Conservation (phyloP, 2,329 filamentous ascomycete genomes). For the Hypoxylon sp. region DNA sequence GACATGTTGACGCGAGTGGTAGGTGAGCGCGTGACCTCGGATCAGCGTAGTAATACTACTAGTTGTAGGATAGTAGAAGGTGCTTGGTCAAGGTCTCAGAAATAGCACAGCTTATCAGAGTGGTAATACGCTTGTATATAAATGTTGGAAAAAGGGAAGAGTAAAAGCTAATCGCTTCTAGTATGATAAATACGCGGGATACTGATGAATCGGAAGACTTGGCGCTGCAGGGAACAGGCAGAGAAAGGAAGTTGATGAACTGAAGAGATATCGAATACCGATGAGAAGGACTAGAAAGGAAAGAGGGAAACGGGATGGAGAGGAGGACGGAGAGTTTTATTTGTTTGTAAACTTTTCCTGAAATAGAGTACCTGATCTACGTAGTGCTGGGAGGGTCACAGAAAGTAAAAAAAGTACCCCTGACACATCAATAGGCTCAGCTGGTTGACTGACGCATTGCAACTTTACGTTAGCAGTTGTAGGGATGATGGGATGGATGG, state of each 20-base stretch:
- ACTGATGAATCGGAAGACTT: slow-evolving; percentile 22
- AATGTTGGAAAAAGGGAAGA: slow-evolving; percentile 11
- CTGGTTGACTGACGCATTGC: slow-evolving; percentile 22
- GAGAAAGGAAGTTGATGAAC: slow-evolving; percentile 21
- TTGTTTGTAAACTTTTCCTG: slow-evolving; percentile 32
- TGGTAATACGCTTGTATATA: slow-evolving; percentile 23
- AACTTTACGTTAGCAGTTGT: slow-evolving; percentile 5
- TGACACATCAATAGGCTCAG: slow-evolving; percentile 25
- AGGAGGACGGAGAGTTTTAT: slow-evolving; percentile 37
- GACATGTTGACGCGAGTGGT: slow-evolving; percentile 60
- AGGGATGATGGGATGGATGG: slow-evolving; percentile 18
- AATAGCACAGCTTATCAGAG: not conserved
- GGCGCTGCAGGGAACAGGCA: slow-evolving; percentile 15
- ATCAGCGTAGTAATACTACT: not conserved
- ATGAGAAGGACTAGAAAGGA: slow-evolving; percentile 25
- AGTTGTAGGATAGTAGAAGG: not conserved
- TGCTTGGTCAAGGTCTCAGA: not conserved
- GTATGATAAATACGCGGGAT: slow-evolving; percentile 18
- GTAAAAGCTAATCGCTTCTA: slow-evolving; percentile 5
- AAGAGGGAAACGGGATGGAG: slow-evolving; percentile 21
- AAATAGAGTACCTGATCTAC: slow-evolving; percentile 37
- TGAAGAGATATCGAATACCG: slow-evolving; percentile 16
- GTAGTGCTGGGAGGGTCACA: slow-evolving; percentile 21
- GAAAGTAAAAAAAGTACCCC: slow-evolving; percentile 10
- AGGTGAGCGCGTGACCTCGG: slow-evolving; percentile 26